phyloP scores from a whole-genome alignment of 2,329 filamentous ascomycete species.

The Diaporthe sp. region DNA sequence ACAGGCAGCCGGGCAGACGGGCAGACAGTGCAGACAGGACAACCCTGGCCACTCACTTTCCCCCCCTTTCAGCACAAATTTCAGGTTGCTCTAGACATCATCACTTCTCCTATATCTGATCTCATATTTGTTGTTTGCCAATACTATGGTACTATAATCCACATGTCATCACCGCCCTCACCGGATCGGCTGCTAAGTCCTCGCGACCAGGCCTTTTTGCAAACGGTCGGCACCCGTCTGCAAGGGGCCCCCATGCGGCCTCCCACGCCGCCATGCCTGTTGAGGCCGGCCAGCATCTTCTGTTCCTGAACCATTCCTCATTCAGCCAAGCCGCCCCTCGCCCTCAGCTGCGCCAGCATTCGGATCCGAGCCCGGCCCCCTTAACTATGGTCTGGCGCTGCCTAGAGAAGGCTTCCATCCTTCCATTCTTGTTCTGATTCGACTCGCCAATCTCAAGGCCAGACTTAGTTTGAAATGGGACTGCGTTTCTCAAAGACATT shows the following conservation, averaged over 20 bases:
- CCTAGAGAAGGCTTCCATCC: constrained; percentile 14
- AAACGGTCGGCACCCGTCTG: constrained; percentile 12
- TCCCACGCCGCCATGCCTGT: constrained; percentile 20
- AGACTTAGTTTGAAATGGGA: background rate
- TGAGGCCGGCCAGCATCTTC: background rate
- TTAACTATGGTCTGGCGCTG: background rate
- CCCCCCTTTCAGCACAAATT: background rate
- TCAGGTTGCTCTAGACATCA: background rate
- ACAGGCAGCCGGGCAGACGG: background rate
- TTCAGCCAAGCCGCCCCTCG: constrained; percentile 23
- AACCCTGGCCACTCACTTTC: background rate
- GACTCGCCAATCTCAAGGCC: background rate
- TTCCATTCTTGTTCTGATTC: constrained; percentile 16
- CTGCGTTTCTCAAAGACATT: background rate
- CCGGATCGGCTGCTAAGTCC: constrained; percentile 14
- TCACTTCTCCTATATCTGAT: constrained; percentile 27
- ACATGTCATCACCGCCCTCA: constrained; percentile 20
- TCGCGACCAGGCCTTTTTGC: constrained; percentile 5
- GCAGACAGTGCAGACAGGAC: too few species aligned
- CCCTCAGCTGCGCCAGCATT: constrained; percentile 22
- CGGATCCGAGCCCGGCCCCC: constrained; percentile 9
- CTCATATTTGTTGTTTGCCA: constrained; percentile 7
- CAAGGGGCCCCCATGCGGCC: constrained; percentile 25
- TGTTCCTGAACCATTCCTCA: constrained; percentile 34
- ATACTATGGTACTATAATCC: background rate